Base-by-base conservation (phyloP, 257 asterid species). In the Fraxinus americana region DNA sequence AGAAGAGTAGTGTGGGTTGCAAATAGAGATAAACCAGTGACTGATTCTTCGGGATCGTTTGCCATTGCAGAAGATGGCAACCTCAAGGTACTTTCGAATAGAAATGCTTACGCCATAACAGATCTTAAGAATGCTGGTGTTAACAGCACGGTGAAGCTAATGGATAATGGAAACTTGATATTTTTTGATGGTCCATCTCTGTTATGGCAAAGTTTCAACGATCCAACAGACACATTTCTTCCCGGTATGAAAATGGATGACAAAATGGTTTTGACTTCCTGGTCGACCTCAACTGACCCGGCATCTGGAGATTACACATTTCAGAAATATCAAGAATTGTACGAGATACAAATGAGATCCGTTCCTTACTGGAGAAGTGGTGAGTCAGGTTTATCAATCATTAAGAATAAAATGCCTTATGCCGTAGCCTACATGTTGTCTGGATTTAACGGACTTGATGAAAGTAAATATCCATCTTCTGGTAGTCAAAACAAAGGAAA, bases 1-100 rank as follows among this genome's bases (percentile, higher is more conserved):
- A 34, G 39, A 69, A 84, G 84, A 32, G n/a, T 83, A 27, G 90
- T 88, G 16, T 89, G 90, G 94, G 86, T 87, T 83, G 90, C 91
- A 23, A 79, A 78, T 14, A 76, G 87, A 67, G 78, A 76, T 1
- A 5, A 1, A 0, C 81, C 92, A 1, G 6, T 76, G 17, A 4
- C 5, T 0, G 30, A 0, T 70, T 54, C 77, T 4, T 6, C 78
- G 36, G 83, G 57, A 10, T 54, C 17, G 8, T 71, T 84, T 11
- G 72, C 72, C 4, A 75, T 87, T 50, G 78, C 13, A 14, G 76
- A 57, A 14, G 86, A 86, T 80, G 91, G 90, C 21, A 86, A 81
- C 39, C 54, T 85, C 25, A 43, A 57, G 71, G 38, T 85, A 79
- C 68, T 80, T 67, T 12, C 52, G 7, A 2, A 34, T 14, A 57